A percentile compares a stretch with the other conserved stretches of the same genome.
These are phyloP conservation scores for Diaporthe citrichinensis DNA, from an alignment of 2,329 filamentous ascomycete genomes.

Conservation along the genomic window DNA sequence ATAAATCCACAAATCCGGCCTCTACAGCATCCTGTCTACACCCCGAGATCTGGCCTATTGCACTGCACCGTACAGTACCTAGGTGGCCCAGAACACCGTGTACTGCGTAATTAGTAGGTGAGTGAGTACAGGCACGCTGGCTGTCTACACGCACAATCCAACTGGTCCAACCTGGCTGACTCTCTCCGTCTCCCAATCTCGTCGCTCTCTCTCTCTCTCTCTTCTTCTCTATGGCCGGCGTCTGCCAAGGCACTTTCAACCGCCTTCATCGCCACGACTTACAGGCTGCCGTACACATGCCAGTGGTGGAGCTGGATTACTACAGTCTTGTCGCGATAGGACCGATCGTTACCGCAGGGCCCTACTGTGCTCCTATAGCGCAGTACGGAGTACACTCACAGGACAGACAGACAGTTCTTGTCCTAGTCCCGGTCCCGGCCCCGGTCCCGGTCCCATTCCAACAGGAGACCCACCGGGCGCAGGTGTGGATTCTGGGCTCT, in stretches of 20 bases:
- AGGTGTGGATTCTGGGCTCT: constrained; percentile 24
- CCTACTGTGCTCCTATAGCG: constrained; percentile 5
- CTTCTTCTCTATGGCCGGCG: neutral
- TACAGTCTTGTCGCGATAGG: constrained; percentile 17
- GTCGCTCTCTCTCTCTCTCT: neutral
- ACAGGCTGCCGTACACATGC: neutral
- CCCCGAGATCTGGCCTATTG: neutral
- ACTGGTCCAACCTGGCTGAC: constrained; percentile 2
- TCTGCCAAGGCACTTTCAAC: neutral
- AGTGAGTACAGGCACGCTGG: neutral
- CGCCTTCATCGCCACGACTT: neutral
- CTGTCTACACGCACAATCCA: neutral
- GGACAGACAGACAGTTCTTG: neutral
- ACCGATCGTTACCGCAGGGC: neutral
- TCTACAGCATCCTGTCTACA: neutral
- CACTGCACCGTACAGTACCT: neutral
- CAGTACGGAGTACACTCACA: neutral
- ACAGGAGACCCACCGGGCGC: constrained; percentile 16
- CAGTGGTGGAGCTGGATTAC: constrained; percentile 16
- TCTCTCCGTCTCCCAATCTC: neutral
- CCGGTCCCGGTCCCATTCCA: constrained; percentile 13
- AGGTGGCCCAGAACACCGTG: neutral
- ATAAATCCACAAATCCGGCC: constrained; percentile 18
- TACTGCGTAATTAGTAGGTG: neutral
- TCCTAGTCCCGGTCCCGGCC: constrained; percentile 4